A percentile compares a stretch with the other conserved stretches of the same genome.
These are phyloP conservation scores for Terfezia boudieri DNA, from an alignment of 495 filamentous ascomycete species.

Conservation along the genomic window DNA sequence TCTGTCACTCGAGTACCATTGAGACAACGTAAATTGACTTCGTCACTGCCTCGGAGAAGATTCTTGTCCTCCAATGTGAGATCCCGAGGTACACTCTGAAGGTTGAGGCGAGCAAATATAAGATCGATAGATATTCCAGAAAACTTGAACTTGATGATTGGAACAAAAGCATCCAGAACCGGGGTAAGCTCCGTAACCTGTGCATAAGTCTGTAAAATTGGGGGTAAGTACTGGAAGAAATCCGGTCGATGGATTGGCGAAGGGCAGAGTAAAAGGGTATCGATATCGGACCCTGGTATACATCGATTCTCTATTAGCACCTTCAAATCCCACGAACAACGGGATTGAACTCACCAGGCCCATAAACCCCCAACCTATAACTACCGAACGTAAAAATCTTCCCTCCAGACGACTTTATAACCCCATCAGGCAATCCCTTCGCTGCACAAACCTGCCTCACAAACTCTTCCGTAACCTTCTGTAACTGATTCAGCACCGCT, in stretches of 20 bases:
- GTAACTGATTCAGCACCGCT: slow-evolving; percentile 41
- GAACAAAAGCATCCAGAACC: slow-evolving; percentile 75
- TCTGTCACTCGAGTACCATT: slow-evolving; percentile 88
- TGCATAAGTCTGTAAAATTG: slow-evolving; percentile 45
- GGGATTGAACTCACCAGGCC: slow-evolving; percentile 35
- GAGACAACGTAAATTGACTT: slow-evolving; percentile 62
- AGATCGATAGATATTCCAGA: slow-evolving; percentile 83
- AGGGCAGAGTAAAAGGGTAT: slow-evolving; percentile 78
- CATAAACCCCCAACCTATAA: slow-evolving; percentile 80
- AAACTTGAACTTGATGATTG: slow-evolving; percentile 87
- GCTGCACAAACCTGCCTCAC: slow-evolving; percentile 47
- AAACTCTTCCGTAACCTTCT: slow-evolving; percentile 62
- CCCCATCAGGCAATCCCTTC: slow-evolving; percentile 47
- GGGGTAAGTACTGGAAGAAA: slow-evolving; percentile 75
- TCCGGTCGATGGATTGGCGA: slow-evolving; percentile 69
- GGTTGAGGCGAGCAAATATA: slow-evolving; percentile 59
- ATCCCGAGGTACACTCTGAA: slow-evolving; percentile 47
- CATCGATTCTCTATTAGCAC: not conserved
- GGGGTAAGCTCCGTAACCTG: slow-evolving; percentile 68
- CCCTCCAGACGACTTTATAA: slow-evolving; percentile 61
- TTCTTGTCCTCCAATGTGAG: slow-evolving; percentile 60
- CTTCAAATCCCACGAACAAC: not conserved
- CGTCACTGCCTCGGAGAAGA: slow-evolving; percentile 65
- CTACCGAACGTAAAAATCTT: slow-evolving; percentile 91
- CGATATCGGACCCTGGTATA: slow-evolving; percentile 65